Conservation (phyloP, 1,284 basidiomycete genomes). For the Sutorius eximius region DNA sequence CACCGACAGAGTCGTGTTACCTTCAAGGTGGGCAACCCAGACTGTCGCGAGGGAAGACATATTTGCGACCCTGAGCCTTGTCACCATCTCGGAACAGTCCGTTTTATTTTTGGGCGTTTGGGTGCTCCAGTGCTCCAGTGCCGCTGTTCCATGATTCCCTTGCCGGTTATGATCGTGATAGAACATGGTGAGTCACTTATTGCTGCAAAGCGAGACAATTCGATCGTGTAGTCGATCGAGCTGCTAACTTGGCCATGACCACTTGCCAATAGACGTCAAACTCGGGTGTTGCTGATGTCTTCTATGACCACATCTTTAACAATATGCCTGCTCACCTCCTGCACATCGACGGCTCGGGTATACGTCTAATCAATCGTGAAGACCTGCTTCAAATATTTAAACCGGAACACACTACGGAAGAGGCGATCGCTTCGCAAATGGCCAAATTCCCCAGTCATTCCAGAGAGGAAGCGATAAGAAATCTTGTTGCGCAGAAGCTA, state of each 20-base stretch:
- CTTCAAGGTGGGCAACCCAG: neutral
- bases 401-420: slow-evolving; percentile 4
- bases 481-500: slow-evolving; percentile 9
- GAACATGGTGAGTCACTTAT: slow-evolving; percentile 1
- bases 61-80: too few species aligned
- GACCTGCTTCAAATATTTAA: slow-evolving; percentile 7
- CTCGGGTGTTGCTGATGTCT: slow-evolving; percentile 3
- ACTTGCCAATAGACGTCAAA: neutral
- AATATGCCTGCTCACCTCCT: slow-evolving; percentile 24
- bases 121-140: neutral
- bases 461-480: slow-evolving; percentile 3
- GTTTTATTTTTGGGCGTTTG: neutral
- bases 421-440: neutral
- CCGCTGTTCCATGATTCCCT: too few species aligned
- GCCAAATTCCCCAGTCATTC: slow-evolving; percentile 1
- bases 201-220: neutral
- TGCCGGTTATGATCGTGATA: neutral
- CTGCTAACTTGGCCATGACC: too few species aligned
- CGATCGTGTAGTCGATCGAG: too few species aligned
- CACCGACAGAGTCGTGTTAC: neutral
- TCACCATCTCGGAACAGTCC: too few species aligned
- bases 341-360: slow-evolving; percentile 7
- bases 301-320: slow-evolving; percentile 25
- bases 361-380: slow-evolving; percentile 18
- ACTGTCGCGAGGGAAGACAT: too few species aligned